A percentile compares a stretch with the other conserved stretches of the same genome.
Evolutionary conservation across 2,329 filamentous ascomycete genomes (phyloP).

Genomic region (Biscogniauxia mediterranea): DNA sequence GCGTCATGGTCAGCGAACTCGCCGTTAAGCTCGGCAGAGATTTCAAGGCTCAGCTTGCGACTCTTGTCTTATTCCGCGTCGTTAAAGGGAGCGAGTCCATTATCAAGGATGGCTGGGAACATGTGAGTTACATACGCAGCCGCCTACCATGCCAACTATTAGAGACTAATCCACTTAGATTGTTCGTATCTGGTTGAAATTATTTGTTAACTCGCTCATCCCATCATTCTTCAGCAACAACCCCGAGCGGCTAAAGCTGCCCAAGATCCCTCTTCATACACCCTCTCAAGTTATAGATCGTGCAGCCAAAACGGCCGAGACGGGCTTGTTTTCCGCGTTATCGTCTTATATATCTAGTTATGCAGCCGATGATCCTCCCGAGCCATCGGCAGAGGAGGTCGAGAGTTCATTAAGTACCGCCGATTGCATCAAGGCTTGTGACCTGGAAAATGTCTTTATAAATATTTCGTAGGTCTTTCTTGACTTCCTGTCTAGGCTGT

Average conservation of each 20-base stretch:
- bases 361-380: slow-evolving; percentile 93
- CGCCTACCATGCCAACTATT: not conserved
- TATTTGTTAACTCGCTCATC: slow-evolving; percentile 93
- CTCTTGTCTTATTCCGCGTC: slow-evolving; percentile 91
- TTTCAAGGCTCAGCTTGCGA: slow-evolving; percentile 89
- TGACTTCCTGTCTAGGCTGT: not conserved
- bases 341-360: slow-evolving; percentile 99
- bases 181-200: slow-evolving; percentile 87
- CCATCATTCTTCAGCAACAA: slow-evolving; percentile 70
- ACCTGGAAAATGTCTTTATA: slow-evolving; percentile 75
- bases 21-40: slow-evolving; percentile 94
- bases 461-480: slow-evolving; percentile 68
- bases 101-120: slow-evolving; percentile 74
- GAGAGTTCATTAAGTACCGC: slow-evolving; percentile 94
- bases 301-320: slow-evolving; percentile 72
- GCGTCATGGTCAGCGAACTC: slow-evolving; percentile 96
- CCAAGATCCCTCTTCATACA: slow-evolving; percentile 82
- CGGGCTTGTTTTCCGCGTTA: slow-evolving; percentile 88
- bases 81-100: slow-evolving; percentile 80
- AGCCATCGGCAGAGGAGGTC: slow-evolving; percentile 94
- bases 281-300: slow-evolving; percentile 93
- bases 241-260: slow-evolving; percentile 66
- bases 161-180: slow-evolving; percentile 56
- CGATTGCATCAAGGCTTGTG: slow-evolving; percentile 89
- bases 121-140: slow-evolving; percentile 50